phyloP scores from a whole-genome alignment of 2,329 filamentous ascomycete genomes.

The Clonostachys byssicola region DNA sequence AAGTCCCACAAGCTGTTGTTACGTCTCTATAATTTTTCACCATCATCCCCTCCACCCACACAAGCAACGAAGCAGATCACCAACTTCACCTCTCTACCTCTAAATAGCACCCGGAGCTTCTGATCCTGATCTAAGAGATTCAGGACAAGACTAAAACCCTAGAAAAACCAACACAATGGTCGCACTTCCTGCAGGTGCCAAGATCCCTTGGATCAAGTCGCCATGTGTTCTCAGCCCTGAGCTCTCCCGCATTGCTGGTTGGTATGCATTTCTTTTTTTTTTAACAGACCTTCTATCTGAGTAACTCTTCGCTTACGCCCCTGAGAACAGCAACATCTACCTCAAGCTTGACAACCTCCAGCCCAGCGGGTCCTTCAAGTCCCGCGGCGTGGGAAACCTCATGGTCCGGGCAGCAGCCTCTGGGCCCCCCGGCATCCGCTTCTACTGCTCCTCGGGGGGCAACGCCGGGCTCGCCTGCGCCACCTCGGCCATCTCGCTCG shows the following conservation, averaged over 20 bases:
- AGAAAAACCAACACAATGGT: slow-evolving; percentile 23
- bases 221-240: slow-evolving; percentile 64
- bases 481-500: slow-evolving; percentile 61
- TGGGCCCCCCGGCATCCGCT: slow-evolving; percentile 44
- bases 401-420: slow-evolving; percentile 40
- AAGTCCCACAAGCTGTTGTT: too few species aligned
- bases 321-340: slow-evolving; percentile 61
- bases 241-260: slow-evolving; percentile 67
- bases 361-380: slow-evolving; percentile 84
- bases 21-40: too few species aligned
- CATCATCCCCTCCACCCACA: too few species aligned
- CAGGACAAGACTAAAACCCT: too few species aligned
- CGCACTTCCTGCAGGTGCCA: slow-evolving; percentile 28
- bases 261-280: slow-evolving; percentile 39
- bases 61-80: too few species aligned
- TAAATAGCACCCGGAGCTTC: too few species aligned
- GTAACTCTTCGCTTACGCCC: neutral
- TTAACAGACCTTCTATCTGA: neutral
- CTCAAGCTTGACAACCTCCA: slow-evolving; percentile 85
- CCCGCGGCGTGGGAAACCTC: slow-evolving; percentile 69
- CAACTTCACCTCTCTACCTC: too few species aligned
- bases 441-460: slow-evolving; percentile 77
- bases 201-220: slow-evolving; percentile 65
- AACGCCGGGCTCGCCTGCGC: slow-evolving; percentile 84
- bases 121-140: too few species aligned